phyloP scores from a whole-genome alignment of 441 rosid genomes.

The Euphorbia corollata region DNA sequence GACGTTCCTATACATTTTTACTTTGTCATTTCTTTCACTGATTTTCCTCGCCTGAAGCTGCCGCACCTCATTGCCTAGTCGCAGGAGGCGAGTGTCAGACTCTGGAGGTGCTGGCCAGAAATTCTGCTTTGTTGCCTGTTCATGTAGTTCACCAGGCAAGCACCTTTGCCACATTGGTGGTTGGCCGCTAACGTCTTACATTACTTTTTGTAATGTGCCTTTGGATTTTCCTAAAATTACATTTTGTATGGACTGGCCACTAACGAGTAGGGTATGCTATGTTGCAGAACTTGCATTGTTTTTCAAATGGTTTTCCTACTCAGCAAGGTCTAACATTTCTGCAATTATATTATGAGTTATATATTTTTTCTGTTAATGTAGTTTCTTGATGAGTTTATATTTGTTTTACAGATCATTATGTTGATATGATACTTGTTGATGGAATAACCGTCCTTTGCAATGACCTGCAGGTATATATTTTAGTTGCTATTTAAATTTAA shows the following conservation, averaged over 20 bases:
- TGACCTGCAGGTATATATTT: slow-evolving; percentile 66
- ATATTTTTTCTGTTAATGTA: background rate
- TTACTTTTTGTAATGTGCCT: background rate
- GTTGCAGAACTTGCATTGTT: background rate
- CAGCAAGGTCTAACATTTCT: background rate
- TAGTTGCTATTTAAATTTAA: slow-evolving; percentile 1
- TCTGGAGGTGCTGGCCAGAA: too few species aligned
- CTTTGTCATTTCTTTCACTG: too few species aligned
- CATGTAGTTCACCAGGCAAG: too few species aligned
- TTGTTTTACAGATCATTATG: slow-evolving; percentile 53
- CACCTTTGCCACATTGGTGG: too few species aligned
- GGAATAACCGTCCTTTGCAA: slow-evolving; percentile 81
- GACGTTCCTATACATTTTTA: too few species aligned
- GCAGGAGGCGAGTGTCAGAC: too few species aligned
- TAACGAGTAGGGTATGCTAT: background rate
- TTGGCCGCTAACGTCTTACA: background rate
- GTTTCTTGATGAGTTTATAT: slow-evolving; percentile 14
- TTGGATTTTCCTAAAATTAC: background rate
- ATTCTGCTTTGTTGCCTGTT: too few species aligned
- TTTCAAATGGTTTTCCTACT: background rate
- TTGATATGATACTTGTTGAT: slow-evolving; percentile 80
- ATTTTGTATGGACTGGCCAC: slow-evolving; percentile 5
- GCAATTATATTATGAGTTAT: background rate
- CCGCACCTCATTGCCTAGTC: too few species aligned
- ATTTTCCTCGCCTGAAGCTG: too few species aligned